Evolutionary conservation across 2,329 filamentous ascomycete species (phyloP).

Genomic region (Ophiostoma quercus): DNA sequence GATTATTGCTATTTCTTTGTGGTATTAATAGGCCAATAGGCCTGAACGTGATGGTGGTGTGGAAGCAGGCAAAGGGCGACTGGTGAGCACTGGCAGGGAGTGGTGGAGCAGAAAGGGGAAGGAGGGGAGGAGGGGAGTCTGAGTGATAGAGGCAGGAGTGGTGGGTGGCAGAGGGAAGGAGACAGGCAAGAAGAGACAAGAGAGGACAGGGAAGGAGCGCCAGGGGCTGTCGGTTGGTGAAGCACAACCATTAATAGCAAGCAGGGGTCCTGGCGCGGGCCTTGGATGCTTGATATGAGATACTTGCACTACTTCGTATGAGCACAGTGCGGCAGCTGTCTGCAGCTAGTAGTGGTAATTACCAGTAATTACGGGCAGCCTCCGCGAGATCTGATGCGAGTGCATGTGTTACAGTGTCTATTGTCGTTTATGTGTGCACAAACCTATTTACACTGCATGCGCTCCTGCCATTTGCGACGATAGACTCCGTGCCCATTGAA

Average conservation of each 20-base stretch:
- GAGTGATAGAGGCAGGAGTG: constrained; percentile 4
- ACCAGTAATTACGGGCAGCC: constrained; percentile 11
- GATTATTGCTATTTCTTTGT: neutral
- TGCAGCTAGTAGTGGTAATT: neutral
- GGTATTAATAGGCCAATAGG: neutral
- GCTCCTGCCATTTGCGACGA: constrained; percentile 15
- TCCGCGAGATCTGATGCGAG: neutral
- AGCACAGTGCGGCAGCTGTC: neutral
- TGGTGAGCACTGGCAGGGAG: no score
- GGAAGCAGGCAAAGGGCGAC: neutral
- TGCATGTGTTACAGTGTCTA: neutral
- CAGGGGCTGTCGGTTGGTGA: constrained; percentile 19
- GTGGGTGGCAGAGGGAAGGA: neutral
- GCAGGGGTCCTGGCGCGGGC: constrained; percentile 12
- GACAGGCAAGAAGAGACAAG: constrained; percentile 13
- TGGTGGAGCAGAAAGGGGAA: constrained; percentile 16
- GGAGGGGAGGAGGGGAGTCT: constrained; percentile 12
- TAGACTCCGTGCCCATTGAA: constrained; percentile 16
- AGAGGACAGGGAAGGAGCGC: constrained; percentile 14
- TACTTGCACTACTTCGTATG: neutral
- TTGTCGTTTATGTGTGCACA: neutral
- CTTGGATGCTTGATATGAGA: constrained; percentile 3
- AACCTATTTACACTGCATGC: neutral
- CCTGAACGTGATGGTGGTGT: neutral
- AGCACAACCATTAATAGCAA: constrained; percentile 12